A percentile compares a stretch with the other conserved stretches of the same genome.
phyloP scores from a whole-genome alignment of 345 rosid genomes.

The Camelina sativa region DNA sequence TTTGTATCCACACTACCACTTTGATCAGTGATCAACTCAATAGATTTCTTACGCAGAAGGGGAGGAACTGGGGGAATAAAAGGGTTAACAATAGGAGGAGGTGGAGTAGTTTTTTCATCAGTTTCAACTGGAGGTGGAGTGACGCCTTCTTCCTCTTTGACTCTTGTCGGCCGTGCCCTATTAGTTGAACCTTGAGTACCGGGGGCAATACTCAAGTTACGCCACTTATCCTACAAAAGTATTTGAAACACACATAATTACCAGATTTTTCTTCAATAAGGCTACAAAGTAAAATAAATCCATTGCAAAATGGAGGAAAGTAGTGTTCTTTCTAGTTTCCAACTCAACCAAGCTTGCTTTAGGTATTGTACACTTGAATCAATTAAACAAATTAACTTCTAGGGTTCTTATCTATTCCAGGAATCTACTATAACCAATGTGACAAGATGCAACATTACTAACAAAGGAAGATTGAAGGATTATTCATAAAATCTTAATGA shows the following conservation, averaged over 20 bases:
- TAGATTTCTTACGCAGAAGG: slow-evolving; percentile 30
- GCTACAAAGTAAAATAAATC: slow-evolving; percentile 6
- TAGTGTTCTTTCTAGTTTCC: slow-evolving; percentile 12
- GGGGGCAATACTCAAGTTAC: slow-evolving; percentile 67
- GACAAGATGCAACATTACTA: neutral
- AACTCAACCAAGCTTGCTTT: neutral
- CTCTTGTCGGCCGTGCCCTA: slow-evolving; percentile 57
- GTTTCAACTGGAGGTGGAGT: slow-evolving; percentile 15
- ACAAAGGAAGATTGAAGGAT: neutral
- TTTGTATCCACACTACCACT: slow-evolving; percentile 34
- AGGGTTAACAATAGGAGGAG: slow-evolving; percentile 22
- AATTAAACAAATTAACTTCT: neutral
- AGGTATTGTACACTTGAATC: slow-evolving; percentile 21
- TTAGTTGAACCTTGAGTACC: slow-evolving; percentile 56
- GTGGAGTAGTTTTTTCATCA: slow-evolving; percentile 3
- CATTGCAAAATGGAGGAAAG: slow-evolving; percentile 7
- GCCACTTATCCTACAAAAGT: slow-evolving; percentile 80
- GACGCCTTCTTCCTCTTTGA: slow-evolving; percentile 45
- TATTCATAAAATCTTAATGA: slow-evolving; percentile 4
- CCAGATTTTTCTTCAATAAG: neutral
- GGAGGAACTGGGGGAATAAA: slow-evolving; percentile 14
- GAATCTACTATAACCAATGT: neutral
- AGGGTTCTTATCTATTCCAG: neutral
- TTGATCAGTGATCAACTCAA: slow-evolving; percentile 33
- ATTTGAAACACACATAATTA: slow-evolving; percentile 5